Base-by-base conservation (phyloP, 2,329 filamentous ascomycete species). In the Conoideocrella luteorostrata region DNA sequence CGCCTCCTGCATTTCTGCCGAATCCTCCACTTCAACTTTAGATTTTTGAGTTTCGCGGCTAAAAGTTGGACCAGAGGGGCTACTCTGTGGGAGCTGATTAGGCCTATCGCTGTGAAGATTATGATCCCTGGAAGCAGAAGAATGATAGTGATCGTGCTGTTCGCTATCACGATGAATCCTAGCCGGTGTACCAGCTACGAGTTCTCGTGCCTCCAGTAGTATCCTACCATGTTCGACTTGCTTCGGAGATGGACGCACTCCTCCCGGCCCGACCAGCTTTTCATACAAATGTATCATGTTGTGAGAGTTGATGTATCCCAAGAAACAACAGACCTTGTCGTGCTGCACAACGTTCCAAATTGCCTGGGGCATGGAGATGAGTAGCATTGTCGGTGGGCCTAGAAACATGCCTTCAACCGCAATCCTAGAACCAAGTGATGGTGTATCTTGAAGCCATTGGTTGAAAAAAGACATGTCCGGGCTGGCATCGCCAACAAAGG, bases 1-100 rank as follows among this genome's bases (percentile, higher is more conserved):
- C 17, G 80, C 80, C 58, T 82, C 78, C 52, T 83, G 77, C 77
- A 84, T 82, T 61, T 84, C 80, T 7, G 75, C 78, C n/a, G 79
- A 80, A 45, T 82, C 79, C 54, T 82, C 78, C 5, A 60, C 60
- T 12, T 64, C 62, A 10, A 62, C 56, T 44, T 65, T 66, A 2
- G 58, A 47, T 41, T 66, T 64, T 13, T 49, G 48, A 2, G 57
- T 52, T 4, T 47, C 36, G 10, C 45, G 44, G 1, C 44, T 43
- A 32, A 52, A 61, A 7, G 50, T 23, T 2, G 44, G 44, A 5
- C 47, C 47, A 11, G 56, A 50, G 6, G 61, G 60, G 24, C 57
- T 64, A 13, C 54, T 52, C 32, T 62, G 60, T 2, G 53, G 41
- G 5, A 50, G 39, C 18, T 52, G 54, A 4, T 58, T 58, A 11